Base-by-base conservation (phyloP, 1,284 basidiomycete genomes). In the Tetrapyrgos nigripes region DNA sequence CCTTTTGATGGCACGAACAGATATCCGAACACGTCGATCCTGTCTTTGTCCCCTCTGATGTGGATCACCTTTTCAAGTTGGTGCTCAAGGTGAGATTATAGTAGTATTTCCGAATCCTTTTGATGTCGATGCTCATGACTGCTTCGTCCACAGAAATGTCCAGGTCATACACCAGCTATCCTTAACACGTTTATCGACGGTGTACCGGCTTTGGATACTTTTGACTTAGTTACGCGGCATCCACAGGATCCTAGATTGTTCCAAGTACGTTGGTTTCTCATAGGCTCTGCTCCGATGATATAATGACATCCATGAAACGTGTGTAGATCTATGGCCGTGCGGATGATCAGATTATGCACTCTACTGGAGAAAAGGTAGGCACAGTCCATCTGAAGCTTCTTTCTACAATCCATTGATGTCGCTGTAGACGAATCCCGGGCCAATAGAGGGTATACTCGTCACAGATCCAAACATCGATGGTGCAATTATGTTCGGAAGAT, bases 321-420 rank as follows among this genome's bases (percentile, higher is more conserved):
- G 5, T 77, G 76, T 77, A 76, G 60, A 69, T 82, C 17, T 74
- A 68, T 45, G 82, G 83, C 0, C 72, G 83, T 5, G 68, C 70
- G 6, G 83, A 85, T 58, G 83, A 85, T 62, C 50, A 52, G 9
- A 40, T 58, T 14, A 53, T 53, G 19, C 56, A 58, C 24, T 58
- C 56, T 8, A 47, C 56, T 4, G 56, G 56, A 1, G 82, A 84
- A 63, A 84, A 84, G 75, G 80, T 80, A 4, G 56, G 67, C 5
- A 58, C 63, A n/a, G n/a, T n/a, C n/a, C n/a, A n/a, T n/a, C n/a
- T 80, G 3, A 57, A 67, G 4, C 58, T 64, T 27, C 44, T 40
- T 5, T 17, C 17, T 40, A 17, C 14, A n/a, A 40, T 40, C 19
- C 17, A n/a, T 17, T 40, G 17, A 40, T 40, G 13, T n/a, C 14